phyloP scores from a whole-genome alignment of 2,329 filamentous ascomycete genomes.

The Passalora sequoiae region DNA sequence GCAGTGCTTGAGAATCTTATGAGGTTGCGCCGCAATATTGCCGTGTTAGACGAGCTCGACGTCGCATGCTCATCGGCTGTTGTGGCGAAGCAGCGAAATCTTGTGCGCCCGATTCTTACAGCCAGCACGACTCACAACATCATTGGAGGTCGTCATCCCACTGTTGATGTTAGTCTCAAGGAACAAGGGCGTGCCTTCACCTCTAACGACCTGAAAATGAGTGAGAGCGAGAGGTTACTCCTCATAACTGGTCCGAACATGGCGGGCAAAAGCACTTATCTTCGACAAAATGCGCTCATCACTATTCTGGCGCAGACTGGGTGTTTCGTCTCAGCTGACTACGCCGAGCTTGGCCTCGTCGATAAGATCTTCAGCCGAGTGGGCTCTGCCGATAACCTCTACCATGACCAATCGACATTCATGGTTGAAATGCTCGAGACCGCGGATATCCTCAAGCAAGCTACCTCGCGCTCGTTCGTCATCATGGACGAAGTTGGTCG shows the following conservation, averaged over 20 bases:
- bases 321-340: slow-evolving; percentile 83
- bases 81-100: slow-evolving; percentile 67
- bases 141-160: slow-evolving; percentile 82
- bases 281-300: slow-evolving; percentile 92
- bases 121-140: slow-evolving; percentile 63
- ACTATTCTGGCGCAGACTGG: slow-evolving; percentile 89
- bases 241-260: slow-evolving; percentile 86
- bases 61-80: slow-evolving; percentile 79
- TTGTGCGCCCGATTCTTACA: slow-evolving; percentile 69
- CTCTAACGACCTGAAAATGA: slow-evolving; percentile 78
- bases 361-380: slow-evolving; percentile 86
- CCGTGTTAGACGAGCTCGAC: slow-evolving; percentile 90
- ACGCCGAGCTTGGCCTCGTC: slow-evolving; percentile 83
- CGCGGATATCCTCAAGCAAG: slow-evolving; percentile 77
- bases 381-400: slow-evolving; percentile 92
- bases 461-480: slow-evolving; percentile 76
- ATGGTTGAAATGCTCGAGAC: slow-evolving; percentile 99
- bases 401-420: slow-evolving; percentile 90
- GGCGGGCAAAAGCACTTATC: slow-evolving; percentile 93
- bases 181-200: slow-evolving; percentile 78
- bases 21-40: slow-evolving; percentile 79
- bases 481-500: slow-evolving; percentile 98
- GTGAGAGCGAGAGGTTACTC: slow-evolving; percentile 67
- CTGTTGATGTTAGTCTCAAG: slow-evolving; percentile 76
- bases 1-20: slow-evolving; percentile 76